Conservation (phyloP, 2,329 filamentous ascomycete genomes). For the Fusarium agapanthi region DNA sequence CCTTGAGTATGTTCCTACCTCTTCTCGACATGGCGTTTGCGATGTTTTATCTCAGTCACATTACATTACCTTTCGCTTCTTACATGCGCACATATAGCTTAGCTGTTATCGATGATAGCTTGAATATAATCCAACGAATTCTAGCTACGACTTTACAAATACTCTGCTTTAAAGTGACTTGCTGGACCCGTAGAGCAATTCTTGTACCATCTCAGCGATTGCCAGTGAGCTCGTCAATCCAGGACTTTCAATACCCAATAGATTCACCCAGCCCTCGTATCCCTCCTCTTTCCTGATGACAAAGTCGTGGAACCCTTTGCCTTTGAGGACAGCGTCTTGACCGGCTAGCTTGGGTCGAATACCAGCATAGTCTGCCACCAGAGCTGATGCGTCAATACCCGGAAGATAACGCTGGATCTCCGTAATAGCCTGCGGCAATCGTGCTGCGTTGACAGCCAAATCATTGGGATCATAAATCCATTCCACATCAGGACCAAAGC, state of each 20-base stretch:
- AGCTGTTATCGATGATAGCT: not conserved
- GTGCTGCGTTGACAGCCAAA: slow-evolving; percentile 70
- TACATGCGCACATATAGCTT: slow-evolving; percentile 9
- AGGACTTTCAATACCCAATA: slow-evolving; percentile 92
- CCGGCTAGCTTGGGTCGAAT: slow-evolving; percentile 84
- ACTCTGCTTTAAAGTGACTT: not conserved
- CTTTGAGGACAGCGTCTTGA: slow-evolving; percentile 67
- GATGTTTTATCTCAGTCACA: not conserved
- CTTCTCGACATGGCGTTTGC: slow-evolving; percentile 17
- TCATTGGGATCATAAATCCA: slow-evolving; percentile 81
- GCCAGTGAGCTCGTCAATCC: slow-evolving; percentile 88
- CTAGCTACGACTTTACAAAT: not conserved
- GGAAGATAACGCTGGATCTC: slow-evolving; percentile 86
- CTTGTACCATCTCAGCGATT: slow-evolving; percentile 79
- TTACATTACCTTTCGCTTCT: slow-evolving; percentile 19
- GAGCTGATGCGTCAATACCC: slow-evolving; percentile 68
- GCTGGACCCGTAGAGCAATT: slow-evolving; percentile 55
- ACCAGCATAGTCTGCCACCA: slow-evolving; percentile 87
- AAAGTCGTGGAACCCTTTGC: slow-evolving; percentile 83
- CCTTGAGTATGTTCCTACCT: slow-evolving; percentile 20
- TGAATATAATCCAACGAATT: not conserved
- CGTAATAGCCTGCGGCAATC: slow-evolving; percentile 72
- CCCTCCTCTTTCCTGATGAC: slow-evolving; percentile 80
- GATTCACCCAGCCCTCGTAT: slow-evolving; percentile 83
- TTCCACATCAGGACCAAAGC: slow-evolving; percentile 95